Evolutionary conservation across 1,284 basidiomycete species (phyloP), one percentile per base, ranked within the genome.

Genomic region (Tranzscheliella williamsii): DNA sequence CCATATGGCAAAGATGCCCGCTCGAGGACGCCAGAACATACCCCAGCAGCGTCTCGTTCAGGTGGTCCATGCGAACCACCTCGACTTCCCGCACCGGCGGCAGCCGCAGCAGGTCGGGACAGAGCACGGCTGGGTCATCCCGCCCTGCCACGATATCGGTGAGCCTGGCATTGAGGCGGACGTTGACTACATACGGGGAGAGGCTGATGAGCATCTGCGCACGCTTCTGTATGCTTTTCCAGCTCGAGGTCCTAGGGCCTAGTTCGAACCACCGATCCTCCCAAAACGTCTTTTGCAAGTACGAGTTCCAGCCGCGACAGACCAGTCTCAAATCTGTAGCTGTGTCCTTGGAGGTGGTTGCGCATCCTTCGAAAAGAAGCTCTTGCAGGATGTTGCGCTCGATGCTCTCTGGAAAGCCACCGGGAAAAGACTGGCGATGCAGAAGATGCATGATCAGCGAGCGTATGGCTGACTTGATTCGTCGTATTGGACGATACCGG

Each of bases 241-340:
- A 52, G 6, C 17, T 16, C 3, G 42, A 38, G 0, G 23, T n/a
- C 11, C 24, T n/a, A 6, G 50, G 46, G 4, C 46, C 29, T 0
- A 60, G 9, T 15, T 31, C 31, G 27, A 60, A 42, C 45, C 45
- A 60, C 5, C 35, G 33, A 12, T 23, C 45, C 18, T 21, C 17
- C 56, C 56, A 52, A 30, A 42, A 60, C 18, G 24, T 16, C 15
- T 13, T 18, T 4, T 29, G 30, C 6, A 49, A 37, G 5, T 30
- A 7, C 1, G 13, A 7, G n/a, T 60, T 22, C 46, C 50, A 60
- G 4, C n/a, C 15, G 17, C 26, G 41, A 32, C 34, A 49, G 17
- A 60, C 56, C 18, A 60, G 30, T 13, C 51, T 33, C 9, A 33
- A 16, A 17, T 33, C 17, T 33, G 32, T 33, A 15, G 15, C 8